phyloP scores from a whole-genome alignment of 1,284 basidiomycete genomes.

The Trametes polyzona region DNA sequence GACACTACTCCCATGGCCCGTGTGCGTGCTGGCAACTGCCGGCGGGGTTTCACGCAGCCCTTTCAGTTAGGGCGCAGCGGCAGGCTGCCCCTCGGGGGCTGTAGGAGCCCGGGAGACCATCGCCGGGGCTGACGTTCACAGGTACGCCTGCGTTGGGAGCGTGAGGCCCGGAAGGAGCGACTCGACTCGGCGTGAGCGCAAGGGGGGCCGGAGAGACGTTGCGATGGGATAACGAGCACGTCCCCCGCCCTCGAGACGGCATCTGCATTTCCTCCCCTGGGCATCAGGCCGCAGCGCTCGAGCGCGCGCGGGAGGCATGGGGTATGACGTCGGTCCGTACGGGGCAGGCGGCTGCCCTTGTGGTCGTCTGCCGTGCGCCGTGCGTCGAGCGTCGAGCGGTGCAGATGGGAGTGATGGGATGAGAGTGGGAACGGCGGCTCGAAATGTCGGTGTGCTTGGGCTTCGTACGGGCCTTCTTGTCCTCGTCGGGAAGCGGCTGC shows the following conservation, averaged over 20 bases:
- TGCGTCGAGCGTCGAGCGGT: not conserved
- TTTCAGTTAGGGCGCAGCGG: constrained; percentile 14
- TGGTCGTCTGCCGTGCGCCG: too few species aligned
- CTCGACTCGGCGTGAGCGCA: not conserved
- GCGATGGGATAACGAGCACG: not conserved
- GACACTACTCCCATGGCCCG: too few species aligned
- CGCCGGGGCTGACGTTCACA: not conserved
- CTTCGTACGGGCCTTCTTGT: constrained; percentile 9
- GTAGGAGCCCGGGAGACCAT: not conserved
- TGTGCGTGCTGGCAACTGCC: not conserved
- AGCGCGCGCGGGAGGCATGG: not conserved
- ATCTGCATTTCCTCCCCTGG: not conserved
- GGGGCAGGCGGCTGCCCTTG: not conserved
- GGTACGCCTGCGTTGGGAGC: not conserved
- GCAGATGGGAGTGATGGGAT: not conserved
- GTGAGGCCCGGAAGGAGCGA: not conserved
- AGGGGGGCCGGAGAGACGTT: not conserved
- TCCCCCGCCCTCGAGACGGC: not conserved
- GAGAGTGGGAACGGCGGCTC: constrained; percentile 3
- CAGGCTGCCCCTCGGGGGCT: constrained; percentile 2
- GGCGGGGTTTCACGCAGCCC: constrained; percentile 6
- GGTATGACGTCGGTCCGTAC: not conserved
- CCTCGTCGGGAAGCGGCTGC: not conserved
- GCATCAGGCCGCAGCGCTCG: not conserved
- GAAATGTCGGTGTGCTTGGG: constrained; percentile 7